phyloP scores from a whole-genome alignment of 73 alveolate species.

The Stentor coeruleus region DNA sequence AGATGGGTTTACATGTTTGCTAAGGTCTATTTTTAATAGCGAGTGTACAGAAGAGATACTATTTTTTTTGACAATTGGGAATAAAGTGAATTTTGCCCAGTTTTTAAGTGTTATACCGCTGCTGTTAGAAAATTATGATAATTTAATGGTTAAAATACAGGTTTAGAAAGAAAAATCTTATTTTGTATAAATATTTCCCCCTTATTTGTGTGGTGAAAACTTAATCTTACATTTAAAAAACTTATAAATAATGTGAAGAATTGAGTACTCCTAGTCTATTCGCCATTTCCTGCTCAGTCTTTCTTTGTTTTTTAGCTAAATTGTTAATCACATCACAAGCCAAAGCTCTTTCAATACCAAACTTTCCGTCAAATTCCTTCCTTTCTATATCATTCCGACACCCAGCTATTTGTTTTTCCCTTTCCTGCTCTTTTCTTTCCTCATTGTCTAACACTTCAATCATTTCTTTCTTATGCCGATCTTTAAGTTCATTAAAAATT shows the following conservation, averaged over 20 bases:
- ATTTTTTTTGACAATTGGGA: not conserved
- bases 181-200: too few relatives aligned
- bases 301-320: slow-evolving; percentile 4
- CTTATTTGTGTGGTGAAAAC: too few relatives aligned
- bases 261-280: not conserved
- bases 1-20: slow-evolving; percentile 1
- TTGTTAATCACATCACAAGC: slow-evolving; percentile 43
- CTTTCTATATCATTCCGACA: slow-evolving; percentile 34
- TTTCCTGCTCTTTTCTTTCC: slow-evolving; percentile 34
- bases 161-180: not conserved
- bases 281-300: slow-evolving; percentile 1
- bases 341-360: slow-evolving; percentile 47
- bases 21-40: not conserved
- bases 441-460: slow-evolving; percentile 40
- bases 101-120: not conserved
- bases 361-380: slow-evolving; percentile 35
- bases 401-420: slow-evolving; percentile 26
- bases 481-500: slow-evolving; percentile 31
- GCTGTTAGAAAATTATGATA: slow-evolving; percentile 16
- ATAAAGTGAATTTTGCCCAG: not conserved
- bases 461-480: slow-evolving; percentile 30
- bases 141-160: not conserved
- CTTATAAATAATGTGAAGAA: too few relatives aligned
- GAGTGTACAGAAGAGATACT: not conserved
- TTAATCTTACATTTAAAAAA: too few relatives aligned